phyloP scores from a whole-genome alignment of 169 alveolate species.

The Plasmodium coatneyi region DNA sequence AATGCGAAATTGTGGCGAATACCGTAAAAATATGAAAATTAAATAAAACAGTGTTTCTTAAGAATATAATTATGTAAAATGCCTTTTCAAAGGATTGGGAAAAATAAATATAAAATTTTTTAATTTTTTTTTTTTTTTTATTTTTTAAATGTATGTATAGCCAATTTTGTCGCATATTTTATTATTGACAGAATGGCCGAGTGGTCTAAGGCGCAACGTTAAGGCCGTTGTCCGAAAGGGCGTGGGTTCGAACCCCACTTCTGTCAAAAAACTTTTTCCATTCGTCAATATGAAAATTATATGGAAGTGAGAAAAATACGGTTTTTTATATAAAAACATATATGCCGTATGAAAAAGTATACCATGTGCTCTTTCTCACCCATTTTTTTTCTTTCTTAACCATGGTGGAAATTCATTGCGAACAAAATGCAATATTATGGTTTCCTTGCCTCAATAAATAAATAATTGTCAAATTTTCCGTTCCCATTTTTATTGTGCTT shows the following conservation, averaged over 20 bases:
- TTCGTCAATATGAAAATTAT: no score
- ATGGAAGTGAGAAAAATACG: background rate
- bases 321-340: background rate
- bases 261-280: constrained; percentile 86
- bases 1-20: background rate
- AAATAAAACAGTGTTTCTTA: background rate
- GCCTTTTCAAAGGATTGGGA: background rate
- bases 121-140: background rate
- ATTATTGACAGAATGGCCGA: constrained; percentile 94
- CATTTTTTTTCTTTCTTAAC: no score
- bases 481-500: background rate
- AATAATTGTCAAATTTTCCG: background rate
- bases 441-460: background rate
- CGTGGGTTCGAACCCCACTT: constrained; percentile 99
- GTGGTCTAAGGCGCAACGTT: constrained; percentile 99
- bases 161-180: background rate
- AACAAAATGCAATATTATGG: background rate
- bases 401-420: background rate
- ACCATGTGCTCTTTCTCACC: no score
- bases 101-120: background rate
- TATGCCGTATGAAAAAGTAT: background rate
- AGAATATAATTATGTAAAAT: background rate
- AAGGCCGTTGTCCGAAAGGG: constrained; percentile 99
- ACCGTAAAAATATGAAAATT: background rate
- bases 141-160: background rate